Base-by-base conservation (phyloP, 1,284 basidiomycete species). In the Rhizopogon parksii region DNA sequence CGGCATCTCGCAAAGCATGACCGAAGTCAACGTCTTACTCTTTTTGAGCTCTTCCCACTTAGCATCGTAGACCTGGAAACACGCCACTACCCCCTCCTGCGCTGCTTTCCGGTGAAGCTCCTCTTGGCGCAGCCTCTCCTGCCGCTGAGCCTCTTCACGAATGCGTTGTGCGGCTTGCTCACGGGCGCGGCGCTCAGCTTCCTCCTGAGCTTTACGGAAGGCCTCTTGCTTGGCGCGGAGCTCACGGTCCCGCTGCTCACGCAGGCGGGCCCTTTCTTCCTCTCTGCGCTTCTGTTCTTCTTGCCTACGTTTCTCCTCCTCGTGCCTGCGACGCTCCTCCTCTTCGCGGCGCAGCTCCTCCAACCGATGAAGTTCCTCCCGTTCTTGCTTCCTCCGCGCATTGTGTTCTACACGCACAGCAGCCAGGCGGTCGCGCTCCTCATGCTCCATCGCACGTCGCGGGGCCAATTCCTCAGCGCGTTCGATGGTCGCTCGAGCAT, bases 1-100 rank as follows among this genome's bases (percentile, higher is more conserved):
- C 6, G 78, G 77, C 51, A 80, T 58, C 42, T 73, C 63, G 25
- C n/a, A 21, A 52, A 68, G 64, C 14, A 57, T 40, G 45, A 71
- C 53, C 0, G 46, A 49, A 6, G 59, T 45, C 1, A 60, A 42
- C 0, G 40, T 14, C 6, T 40, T 40, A 27, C 46, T 61, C 14
- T 49, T 42, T 51, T 64, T 66, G 39, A 76, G 63, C 25, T 63
- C 63, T n/a, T 60, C 54, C 75, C 74, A 75, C 49, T 70, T 71
- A 38, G 25, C 55, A 17, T 74, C 70, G 55, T 75, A 76, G 2
- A 61, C 0, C 17, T 15, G 11, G 46, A 66, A 62, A 12, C 52
- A 15, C 9, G 43, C 51, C 3, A 36, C 32, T 17, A 48, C 3
- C 7, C 40, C 36, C 11, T 15, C 36, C 37, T 37, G 35, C 17